phyloP scores from a whole-genome alignment of 139 green algal species.

The Raphidocelis subcapitata region DNA sequence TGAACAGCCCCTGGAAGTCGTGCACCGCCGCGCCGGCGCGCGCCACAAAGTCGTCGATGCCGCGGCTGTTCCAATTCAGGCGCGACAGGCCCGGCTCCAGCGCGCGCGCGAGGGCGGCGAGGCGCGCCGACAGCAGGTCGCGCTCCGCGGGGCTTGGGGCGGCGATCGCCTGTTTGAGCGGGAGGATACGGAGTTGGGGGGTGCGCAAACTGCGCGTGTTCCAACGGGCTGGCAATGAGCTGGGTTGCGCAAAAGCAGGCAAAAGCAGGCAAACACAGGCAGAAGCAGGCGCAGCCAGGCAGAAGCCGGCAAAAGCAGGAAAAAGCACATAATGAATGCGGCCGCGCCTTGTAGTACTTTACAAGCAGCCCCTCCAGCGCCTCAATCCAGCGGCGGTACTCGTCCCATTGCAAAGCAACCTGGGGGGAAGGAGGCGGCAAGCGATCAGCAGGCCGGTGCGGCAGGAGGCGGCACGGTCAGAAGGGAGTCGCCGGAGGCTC shows the following conservation, averaged over 20 bases:
- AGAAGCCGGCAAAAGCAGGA: no score
- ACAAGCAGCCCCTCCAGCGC: conserved; percentile 78
- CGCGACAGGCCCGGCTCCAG: conserved; percentile 78
- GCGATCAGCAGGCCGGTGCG: no score
- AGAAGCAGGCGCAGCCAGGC: no score
- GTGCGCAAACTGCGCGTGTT: no score
- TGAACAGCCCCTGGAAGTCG: conserved; percentile 18
- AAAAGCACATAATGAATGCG: not conserved
- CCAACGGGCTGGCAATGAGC: no score
- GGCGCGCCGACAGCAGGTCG: conserved; percentile 62
- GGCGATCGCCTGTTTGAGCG: conserved; percentile 56
- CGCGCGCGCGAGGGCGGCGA: conserved; percentile 62
- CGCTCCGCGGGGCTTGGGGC: conserved; percentile 61
- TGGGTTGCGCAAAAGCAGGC: no score
- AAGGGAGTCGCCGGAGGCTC: no score
- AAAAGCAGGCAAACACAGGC: no score
- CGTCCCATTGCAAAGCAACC: conserved; percentile 53
- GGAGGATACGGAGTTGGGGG: no score
- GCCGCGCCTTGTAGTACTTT: conserved; percentile 60
- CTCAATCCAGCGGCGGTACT: conserved; percentile 72
- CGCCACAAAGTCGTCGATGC: conserved; percentile 83
- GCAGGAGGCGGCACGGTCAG: no score
- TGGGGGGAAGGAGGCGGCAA: no score
- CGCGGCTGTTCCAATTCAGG: conserved; percentile 92
- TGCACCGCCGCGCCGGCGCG: conserved; percentile 73